These are phyloP conservation scores for Aspergillus fumigatus DNA, from an alignment of 2,329 filamentous ascomycete species.

Conservation along the genomic window DNA sequence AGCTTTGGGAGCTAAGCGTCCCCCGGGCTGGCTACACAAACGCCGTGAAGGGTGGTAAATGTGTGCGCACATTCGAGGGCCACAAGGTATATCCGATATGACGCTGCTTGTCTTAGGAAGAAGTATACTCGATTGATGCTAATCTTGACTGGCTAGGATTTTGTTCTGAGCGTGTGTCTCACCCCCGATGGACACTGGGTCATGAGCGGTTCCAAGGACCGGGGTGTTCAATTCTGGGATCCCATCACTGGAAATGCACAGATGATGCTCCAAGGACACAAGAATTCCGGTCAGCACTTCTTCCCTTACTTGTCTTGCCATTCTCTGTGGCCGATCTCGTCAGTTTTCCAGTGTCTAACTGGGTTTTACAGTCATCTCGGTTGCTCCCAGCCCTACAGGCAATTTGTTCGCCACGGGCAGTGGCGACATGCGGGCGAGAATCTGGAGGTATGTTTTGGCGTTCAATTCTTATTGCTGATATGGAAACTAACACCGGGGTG, in stretches of 20 bases:
- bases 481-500: constrained; percentile 9
- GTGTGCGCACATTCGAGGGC: constrained; percentile 93
- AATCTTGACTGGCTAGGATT: constrained; percentile 60
- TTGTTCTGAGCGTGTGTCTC: constrained; percentile 90
- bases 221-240: constrained; percentile 98
- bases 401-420: constrained; percentile 92
- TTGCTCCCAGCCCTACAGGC: constrained; percentile 85
- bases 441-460: constrained; percentile 67
- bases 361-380: constrained; percentile 70
- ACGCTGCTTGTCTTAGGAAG: neutral
- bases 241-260: constrained; percentile 88
- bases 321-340: too few species aligned
- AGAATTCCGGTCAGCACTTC: constrained; percentile 68
- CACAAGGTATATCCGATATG: constrained; percentile 64
- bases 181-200: constrained; percentile 95
- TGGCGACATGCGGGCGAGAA: constrained; percentile 94
- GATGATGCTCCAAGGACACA: constrained; percentile 97
- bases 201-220: constrained; percentile 93
- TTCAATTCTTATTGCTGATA: neutral
- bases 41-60: constrained; percentile 79
- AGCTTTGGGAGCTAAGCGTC: constrained; percentile 92
- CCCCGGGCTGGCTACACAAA: constrained; percentile 63
- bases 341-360: constrained; percentile 4
- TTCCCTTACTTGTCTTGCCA: neutral
- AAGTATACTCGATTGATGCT: neutral